Percentiles rank a stretch among this genome's conserved stretches.
Evolutionary conservation across 164 flowering plant species (phyloP).

Genomic region (Taxillus chinensis): DNA sequence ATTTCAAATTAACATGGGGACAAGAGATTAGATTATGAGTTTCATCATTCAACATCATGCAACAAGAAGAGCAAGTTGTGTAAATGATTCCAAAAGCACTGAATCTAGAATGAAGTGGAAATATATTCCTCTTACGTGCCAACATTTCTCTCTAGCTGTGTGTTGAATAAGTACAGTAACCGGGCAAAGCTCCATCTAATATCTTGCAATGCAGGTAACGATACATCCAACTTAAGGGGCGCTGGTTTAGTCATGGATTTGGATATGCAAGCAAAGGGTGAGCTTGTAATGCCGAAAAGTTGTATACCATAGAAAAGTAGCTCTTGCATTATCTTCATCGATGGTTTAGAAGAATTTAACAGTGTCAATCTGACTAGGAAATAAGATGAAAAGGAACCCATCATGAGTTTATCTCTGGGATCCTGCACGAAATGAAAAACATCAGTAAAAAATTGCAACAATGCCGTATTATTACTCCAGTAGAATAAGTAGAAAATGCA

Average conservation of each 20-base stretch:
- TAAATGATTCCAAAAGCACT: neutral
- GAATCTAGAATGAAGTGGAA: slow-evolving; percentile 7
- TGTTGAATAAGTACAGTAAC: slow-evolving; percentile 66
- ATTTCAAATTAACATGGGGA: no score
- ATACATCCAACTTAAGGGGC: slow-evolving; percentile 77
- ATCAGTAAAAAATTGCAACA: neutral
- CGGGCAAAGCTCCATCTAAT: slow-evolving; percentile 62
- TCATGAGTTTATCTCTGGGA: slow-evolving; percentile 15
- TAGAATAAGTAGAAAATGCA: neutral
- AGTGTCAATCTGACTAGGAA: slow-evolving; percentile 26
- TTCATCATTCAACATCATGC: no score
- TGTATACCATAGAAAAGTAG: slow-evolving; percentile 21
- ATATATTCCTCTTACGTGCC: slow-evolving; percentile 50
- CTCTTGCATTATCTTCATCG: slow-evolving; percentile 21
- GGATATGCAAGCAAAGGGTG: slow-evolving; percentile 71
- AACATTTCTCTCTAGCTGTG: slow-evolving; percentile 78
- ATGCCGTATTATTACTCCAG: neutral
- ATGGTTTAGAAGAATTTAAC: slow-evolving; percentile 11
- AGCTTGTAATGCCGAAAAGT: slow-evolving; percentile 23
- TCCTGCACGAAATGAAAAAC: slow-evolving; percentile 32
- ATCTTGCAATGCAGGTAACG: slow-evolving; percentile 69
- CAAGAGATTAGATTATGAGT: no score
- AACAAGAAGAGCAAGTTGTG: neutral
- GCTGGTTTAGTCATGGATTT: slow-evolving; percentile 65
- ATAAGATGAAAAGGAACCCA: slow-evolving; percentile 33